Evolutionary conservation across 2,329 filamentous ascomycete species (phyloP), one percentile per base, ranked within the genome.

Genomic region (Talaromyces sp.): DNA sequence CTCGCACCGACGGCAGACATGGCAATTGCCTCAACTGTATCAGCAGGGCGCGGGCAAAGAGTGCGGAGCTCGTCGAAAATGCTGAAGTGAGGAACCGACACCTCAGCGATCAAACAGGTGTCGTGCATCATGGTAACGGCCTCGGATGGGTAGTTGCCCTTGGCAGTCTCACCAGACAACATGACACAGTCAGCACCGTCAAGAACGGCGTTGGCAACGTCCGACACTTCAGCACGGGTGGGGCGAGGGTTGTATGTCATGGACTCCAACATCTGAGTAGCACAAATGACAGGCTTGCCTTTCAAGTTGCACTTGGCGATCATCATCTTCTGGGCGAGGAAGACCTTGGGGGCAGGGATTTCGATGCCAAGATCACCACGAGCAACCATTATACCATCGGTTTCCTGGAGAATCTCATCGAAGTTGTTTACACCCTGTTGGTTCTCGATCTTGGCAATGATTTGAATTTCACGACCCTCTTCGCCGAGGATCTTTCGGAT

Each of bases 391-490:
- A 99, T 93, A 85, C 95, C 95, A 78, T 99, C 95, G 5, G 95
- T 98, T 83, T 93, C 92, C 75, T 87, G 85, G 64, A 99, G 88
- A 73, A 99, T 99, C 83, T 98, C 94, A 71, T 90, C 88, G 79
- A 99, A 99, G 87, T 99, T 99, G 89, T 99, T 98, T 68, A 99
- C 90, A 81, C 95, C 95, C 82, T 99, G 95, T 79, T 96, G 91
- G 85, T 99, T 99, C 87, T 99, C 95, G 70, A 99, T 96, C 89
- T 99, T 99, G 86, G 95, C 90, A 77, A 99, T 98, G 82, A 99
- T 96, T 84, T 99, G 94, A 73, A 99, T 97, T 78, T 96, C 89
- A 82, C 90, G 92, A 79, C 95, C 95, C 52, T 96, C 90, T 74
- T 92, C 86, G 65, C 95, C 95, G 58, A 99, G 88, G 65, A 98